Percentiles rank a stretch among this genome's conserved stretches.
These are phyloP conservation scores for Phoma sp. DNA, from an alignment of 2,329 filamentous ascomycete species.

Conservation along the genomic window DNA sequence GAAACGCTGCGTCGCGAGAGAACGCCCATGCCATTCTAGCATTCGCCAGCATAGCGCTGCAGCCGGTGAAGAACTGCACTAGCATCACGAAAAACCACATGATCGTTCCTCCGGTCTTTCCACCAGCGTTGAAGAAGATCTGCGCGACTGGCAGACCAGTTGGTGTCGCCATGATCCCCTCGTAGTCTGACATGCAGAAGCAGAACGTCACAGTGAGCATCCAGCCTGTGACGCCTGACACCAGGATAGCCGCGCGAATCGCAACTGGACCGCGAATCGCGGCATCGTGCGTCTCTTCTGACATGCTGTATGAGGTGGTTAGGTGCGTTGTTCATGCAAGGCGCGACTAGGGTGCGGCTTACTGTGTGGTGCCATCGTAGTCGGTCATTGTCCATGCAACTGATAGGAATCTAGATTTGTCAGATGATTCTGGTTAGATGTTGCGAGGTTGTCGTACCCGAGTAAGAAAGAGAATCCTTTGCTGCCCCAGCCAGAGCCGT, in stretches of 20 bases:
- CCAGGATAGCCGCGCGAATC: constrained; percentile 65
- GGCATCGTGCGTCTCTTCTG: constrained; percentile 71
- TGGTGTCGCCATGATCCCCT: constrained; percentile 62
- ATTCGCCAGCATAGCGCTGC: constrained; percentile 69
- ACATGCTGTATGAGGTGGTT: constrained; percentile 58
- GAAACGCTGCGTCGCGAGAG: constrained; percentile 66
- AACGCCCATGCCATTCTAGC: constrained; percentile 70
- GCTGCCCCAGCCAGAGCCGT: constrained; percentile 69
- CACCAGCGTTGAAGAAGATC: constrained; percentile 66
- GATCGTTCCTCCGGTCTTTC: constrained; percentile 61
- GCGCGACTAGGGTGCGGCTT: constrained; percentile 32
- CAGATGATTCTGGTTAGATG: constrained; percentile 12
- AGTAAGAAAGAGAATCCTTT: constrained; percentile 69
- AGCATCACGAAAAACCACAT: constrained; percentile 71
- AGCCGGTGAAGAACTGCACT: constrained; percentile 71
- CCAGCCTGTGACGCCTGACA: constrained; percentile 68
- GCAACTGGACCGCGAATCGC: constrained; percentile 66
- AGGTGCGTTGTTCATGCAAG: constrained; percentile 33
- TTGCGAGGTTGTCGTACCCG: constrained; percentile 52
- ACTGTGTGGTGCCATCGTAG: constrained; percentile 72
- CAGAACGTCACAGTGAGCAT: constrained; percentile 69
- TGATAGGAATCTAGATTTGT: constrained; percentile 56
- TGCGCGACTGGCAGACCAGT: constrained; percentile 68
- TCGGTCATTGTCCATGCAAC: constrained; percentile 73
- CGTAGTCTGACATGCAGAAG: constrained; percentile 67